Base-by-base conservation (phyloP, 129 eudicot genomes). In the Logfia minima region DNA sequence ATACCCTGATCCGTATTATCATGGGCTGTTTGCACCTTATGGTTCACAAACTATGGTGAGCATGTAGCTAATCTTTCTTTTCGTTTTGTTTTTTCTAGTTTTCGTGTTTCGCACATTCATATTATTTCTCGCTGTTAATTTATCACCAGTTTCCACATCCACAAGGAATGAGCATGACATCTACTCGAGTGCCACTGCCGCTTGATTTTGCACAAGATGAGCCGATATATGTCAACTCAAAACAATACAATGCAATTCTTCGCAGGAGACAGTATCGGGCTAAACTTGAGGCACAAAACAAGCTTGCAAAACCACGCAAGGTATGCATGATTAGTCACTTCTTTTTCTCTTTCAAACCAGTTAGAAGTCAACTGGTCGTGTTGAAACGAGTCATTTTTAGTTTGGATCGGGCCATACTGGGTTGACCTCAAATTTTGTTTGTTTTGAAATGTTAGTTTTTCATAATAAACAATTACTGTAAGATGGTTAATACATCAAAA, bases 201-300 rank as follows among this genome's bases (percentile, higher is more conserved):
- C 88, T 81, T 61, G 89, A 81, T 76, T 60, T 72, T 79, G 67
- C 88, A 21, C 86, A 86, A 64, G 86, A 85, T 55, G 96, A 86
- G 75, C 93, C 93, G 21, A 81, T 90, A 11, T 90, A 77, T 66
- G 92, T 90, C 66, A 90, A 90, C 51, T 86, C 89, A 3, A 90
- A 90, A 76, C 96, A 90, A 73, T 88, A 86, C 74, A 80, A 66
- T 51, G 96, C 90, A 2, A 90, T 90, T 80, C 86, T 90, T 56
- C 83, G 93, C 64, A 82, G 91, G 71, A 82, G 96, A 58, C 81
- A 88, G 67, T 83, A 80, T 45, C 91, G 92, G 64, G 96, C 96
- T 56, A 90, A 88, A 85, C 89, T 88, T 17, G 96, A 88, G 81
- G 92, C 96, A 76, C 89, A 86, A 68, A 90, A 88, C 82, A 90